Evolutionary conservation across 768 basidiomycete genomes (phyloP).

Genomic region (Hypholoma fasciculare): DNA sequence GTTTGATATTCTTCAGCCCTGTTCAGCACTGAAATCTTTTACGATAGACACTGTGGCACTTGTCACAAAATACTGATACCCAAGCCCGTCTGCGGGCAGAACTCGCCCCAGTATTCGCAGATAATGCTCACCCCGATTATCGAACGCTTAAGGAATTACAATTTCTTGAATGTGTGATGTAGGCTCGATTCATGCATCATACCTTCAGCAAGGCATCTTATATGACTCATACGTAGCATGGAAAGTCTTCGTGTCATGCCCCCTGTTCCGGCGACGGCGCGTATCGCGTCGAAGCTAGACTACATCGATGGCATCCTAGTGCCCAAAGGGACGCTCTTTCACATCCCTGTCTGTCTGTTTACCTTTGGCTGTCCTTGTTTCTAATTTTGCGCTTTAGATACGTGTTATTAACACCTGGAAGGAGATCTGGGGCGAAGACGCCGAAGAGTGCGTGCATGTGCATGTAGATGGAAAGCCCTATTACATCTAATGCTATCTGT

Average conservation of each 20-base stretch:
- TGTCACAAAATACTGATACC: slow-evolving; percentile 49
- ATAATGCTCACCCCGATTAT: slow-evolving; percentile 35
- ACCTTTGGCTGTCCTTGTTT: neutral
- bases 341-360: slow-evolving; percentile 30
- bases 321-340: slow-evolving; percentile 43
- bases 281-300: slow-evolving; percentile 35
- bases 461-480: neutral
- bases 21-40: no score
- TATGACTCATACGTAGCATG: slow-evolving; percentile 24
- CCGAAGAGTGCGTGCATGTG: slow-evolving; percentile 37
- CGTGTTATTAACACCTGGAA: slow-evolving; percentile 51
- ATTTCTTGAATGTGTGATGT: slow-evolving; percentile 44
- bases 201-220: neutral
- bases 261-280: slow-evolving; percentile 39
- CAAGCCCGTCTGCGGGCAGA: slow-evolving; percentile 57
- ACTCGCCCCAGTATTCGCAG: slow-evolving; percentile 36
- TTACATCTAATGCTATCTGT: no score
- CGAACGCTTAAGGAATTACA: slow-evolving; percentile 37
- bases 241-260: slow-evolving; percentile 41
- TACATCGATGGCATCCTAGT: slow-evolving; percentile 42
- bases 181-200: slow-evolving; percentile 5
- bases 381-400: slow-evolving; percentile 29
- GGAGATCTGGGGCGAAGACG: slow-evolving; percentile 50
- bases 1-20: no score
- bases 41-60: slow-evolving; percentile 46